Percentiles rank a stretch among this genome's conserved stretches.
Evolutionary conservation across 805 yeast species (phyloP).

Genomic region (Saccharomyces paradoxus): DNA sequence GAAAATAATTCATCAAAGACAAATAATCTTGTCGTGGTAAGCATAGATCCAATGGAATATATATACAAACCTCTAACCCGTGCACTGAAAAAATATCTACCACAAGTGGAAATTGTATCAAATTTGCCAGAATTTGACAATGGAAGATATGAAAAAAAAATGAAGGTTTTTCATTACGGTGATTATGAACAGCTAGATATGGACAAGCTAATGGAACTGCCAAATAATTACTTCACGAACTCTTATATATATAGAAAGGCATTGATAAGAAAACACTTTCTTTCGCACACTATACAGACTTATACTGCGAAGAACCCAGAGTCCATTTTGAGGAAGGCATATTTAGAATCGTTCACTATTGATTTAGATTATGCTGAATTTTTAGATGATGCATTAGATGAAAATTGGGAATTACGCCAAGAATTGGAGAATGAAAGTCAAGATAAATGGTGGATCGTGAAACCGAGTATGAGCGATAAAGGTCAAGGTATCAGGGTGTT

Average conservation of each 20-base stretch:
- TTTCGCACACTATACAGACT: conserved; percentile 75
- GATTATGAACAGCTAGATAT: conserved; percentile 86
- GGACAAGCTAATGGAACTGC: conserved; percentile 41
- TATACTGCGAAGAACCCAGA: conserved; percentile 68
- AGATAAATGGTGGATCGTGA: conserved; percentile 70
- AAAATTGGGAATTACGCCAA: conserved; percentile 77
- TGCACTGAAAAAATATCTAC: conserved; percentile 29
- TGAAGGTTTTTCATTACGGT: conserved; percentile 62
- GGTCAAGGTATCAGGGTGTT: conserved; percentile 92
- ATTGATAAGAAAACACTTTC: conserved; percentile 79
- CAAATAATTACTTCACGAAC: conserved; percentile 50
- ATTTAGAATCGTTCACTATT: conserved; percentile 68
- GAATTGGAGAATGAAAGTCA: conserved; percentile 47
- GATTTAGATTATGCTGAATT: conserved; percentile 96
- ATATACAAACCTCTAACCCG: conserved; percentile 33
- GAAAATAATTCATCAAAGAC: conserved; percentile 3
- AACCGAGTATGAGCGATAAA: conserved; percentile 95
- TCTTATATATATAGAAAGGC: conserved; percentile 87
- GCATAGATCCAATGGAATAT: conserved; percentile 33
- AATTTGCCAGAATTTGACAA: conserved; percentile 13
- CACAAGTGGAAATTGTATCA: conserved; percentile 28
- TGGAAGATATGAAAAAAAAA: neutral
- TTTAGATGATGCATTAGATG: conserved; percentile 87
- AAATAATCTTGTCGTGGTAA: conserved; percentile 14
- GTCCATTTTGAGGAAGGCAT: conserved; percentile 49